These are phyloP conservation scores for Torulaspora gathmanii DNA, from an alignment of 805 yeast genomes.

Conservation along the genomic window DNA sequence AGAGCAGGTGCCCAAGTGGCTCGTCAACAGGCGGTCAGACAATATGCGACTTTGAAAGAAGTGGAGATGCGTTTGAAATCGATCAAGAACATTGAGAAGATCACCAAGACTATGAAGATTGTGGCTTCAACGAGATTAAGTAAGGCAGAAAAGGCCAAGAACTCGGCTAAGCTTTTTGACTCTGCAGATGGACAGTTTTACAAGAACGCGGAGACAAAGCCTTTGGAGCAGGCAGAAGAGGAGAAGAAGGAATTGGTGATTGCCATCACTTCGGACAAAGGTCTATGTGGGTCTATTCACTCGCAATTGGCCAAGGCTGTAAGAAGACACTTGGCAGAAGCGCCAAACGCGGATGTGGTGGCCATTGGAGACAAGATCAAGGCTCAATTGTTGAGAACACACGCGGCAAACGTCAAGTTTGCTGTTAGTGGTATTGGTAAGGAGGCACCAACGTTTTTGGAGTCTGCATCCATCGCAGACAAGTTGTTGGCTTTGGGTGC, in stretches of 20 bases:
- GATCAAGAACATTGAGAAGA: slow-evolving; percentile 97
- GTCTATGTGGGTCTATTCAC: slow-evolving; percentile 98
- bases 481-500: slow-evolving; percentile 55
- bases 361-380: slow-evolving; percentile 93
- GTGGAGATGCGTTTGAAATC: slow-evolving; percentile 97
- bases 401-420: slow-evolving; percentile 61
- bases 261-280: slow-evolving; percentile 94
- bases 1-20: slow-evolving; percentile 12
- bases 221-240: slow-evolving; percentile 39
- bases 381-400: slow-evolving; percentile 81
- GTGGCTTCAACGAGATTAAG: slow-evolving; percentile 96
- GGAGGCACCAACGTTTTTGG: slow-evolving; percentile 90
- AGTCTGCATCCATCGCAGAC: slow-evolving; percentile 84
- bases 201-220: slow-evolving; percentile 73
- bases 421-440: slow-evolving; percentile 91
- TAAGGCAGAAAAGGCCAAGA: slow-evolving; percentile 94
- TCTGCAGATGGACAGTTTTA: slow-evolving; percentile 74
- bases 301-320: slow-evolving; percentile 89
- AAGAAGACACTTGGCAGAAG: slow-evolving; percentile 57
- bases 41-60: slow-evolving; percentile 97
- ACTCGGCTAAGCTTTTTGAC: slow-evolving; percentile 78
- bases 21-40: slow-evolving; percentile 43
- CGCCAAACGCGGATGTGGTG: slow-evolving; percentile 70
- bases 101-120: slow-evolving; percentile 99
- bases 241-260: slow-evolving; percentile 65